Conservation (phyloP, 768 basidiomycete genomes). For the Leccinellum rugosiceps region DNA sequence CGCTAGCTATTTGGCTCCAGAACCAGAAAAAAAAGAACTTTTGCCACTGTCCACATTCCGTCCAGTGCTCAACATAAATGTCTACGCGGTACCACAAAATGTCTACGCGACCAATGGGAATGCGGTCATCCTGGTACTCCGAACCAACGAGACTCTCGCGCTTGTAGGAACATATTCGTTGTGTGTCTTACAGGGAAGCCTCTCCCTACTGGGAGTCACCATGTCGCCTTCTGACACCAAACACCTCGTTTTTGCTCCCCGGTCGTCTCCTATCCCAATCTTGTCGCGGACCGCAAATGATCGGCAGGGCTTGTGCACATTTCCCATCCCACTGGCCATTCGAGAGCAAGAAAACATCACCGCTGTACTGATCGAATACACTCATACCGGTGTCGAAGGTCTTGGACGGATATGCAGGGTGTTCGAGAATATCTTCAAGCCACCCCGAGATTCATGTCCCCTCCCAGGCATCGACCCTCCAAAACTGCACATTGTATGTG, state of each 20-base stretch:
- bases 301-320: slow-evolving; percentile 10
- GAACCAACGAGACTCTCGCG: slow-evolving; percentile 50
- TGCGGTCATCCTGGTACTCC: slow-evolving; percentile 43
- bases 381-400: slow-evolving; percentile 60
- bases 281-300: slow-evolving; percentile 30
- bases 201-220: slow-evolving; percentile 56
- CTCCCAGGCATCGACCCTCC: slow-evolving; percentile 43
- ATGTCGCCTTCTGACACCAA: slow-evolving; percentile 38
- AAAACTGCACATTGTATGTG: slow-evolving; percentile 48
- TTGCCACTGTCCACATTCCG: slow-evolving; percentile 47
- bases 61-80: slow-evolving; percentile 43
- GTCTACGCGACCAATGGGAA: slow-evolving; percentile 1
- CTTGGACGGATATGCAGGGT: slow-evolving; percentile 60
- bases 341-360: slow-evolving; percentile 24
- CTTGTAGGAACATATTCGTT: slow-evolving; percentile 68
- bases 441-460: slow-evolving; percentile 32
- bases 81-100: slow-evolving; percentile 6
- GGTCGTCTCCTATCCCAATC: slow-evolving; percentile 72
- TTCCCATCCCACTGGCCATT: slow-evolving; percentile 10
- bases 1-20: neutral
- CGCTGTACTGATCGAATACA: slow-evolving; percentile 55
- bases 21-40: slow-evolving; percentile 13
- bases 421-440: slow-evolving; percentile 62
- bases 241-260: slow-evolving; percentile 70
- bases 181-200: slow-evolving; percentile 56